Conservation (phyloP, 768 basidiomycete genomes). For the Trichaptum fuscoviolaceum region DNA sequence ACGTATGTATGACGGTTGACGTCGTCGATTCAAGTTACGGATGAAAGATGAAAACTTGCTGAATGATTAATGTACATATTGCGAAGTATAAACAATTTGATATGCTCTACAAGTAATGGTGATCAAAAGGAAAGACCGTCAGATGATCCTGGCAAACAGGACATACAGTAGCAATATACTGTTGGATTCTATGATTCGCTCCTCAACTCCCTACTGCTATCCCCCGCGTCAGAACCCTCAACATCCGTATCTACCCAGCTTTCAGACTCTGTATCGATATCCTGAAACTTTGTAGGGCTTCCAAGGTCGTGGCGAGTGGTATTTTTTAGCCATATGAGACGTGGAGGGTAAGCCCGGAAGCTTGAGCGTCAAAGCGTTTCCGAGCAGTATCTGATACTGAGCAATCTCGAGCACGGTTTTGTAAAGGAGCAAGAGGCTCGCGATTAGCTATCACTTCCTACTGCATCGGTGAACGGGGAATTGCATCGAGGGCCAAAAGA, state of each 20-base stretch:
- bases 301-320: not conserved
- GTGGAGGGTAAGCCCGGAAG: not conserved
- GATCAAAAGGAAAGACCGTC: not conserved
- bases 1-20: not conserved
- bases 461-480: not conserved
- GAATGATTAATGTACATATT: not conserved
- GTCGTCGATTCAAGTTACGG: too few relatives aligned
- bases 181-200: not conserved
- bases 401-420: not conserved
- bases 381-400: not conserved
- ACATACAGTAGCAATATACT: not conserved
- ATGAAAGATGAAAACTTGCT: not conserved
- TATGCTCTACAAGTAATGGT: not conserved
- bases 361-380: not conserved
- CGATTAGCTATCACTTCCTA: not conserved
- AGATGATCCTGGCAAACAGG: not conserved
- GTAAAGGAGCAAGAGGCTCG: not conserved
- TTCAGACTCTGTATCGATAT: slow-evolving; percentile 20
- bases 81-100: not conserved
- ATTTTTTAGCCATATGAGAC: not conserved
- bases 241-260: slow-evolving; percentile 38
- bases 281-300: not conserved
- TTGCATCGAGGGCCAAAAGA: slow-evolving; percentile 3
- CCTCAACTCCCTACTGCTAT: not conserved
- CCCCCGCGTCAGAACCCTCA: slow-evolving; percentile 24